Evolutionary conservation across 306 rosid genomes (phyloP).

Genomic region (Vigna unguiculata): DNA sequence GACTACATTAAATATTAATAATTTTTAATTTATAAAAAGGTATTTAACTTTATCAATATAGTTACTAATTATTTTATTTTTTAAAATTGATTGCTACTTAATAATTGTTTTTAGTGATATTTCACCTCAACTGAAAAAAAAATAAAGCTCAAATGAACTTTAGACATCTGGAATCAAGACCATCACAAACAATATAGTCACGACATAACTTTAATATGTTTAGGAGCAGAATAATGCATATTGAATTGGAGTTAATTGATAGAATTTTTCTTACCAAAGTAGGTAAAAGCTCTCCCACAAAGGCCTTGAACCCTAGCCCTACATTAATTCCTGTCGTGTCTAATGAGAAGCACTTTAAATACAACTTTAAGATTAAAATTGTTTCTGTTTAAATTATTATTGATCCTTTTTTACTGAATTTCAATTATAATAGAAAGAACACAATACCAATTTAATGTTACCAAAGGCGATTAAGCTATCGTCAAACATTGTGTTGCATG

Average conservation of each 20-base stretch:
- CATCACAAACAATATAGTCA: neutral
- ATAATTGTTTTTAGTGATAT: too few relatives aligned
- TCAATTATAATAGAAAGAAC: neutral
- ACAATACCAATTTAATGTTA: neutral
- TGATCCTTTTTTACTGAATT: neutral
- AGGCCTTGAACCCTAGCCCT: neutral
- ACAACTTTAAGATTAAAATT: neutral
- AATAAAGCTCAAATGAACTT: neutral
- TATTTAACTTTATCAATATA: too few relatives aligned
- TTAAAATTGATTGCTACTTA: too few relatives aligned
- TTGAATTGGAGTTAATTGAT: neutral
- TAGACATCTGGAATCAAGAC: neutral
- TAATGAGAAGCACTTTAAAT: neutral
- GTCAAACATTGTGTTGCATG: neutral
- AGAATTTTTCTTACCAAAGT: neutral
- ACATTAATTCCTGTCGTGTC: neutral
- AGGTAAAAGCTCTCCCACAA: neutral
- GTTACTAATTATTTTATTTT: too few relatives aligned
- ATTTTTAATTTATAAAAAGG: too few relatives aligned
- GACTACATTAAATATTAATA: too few relatives aligned
- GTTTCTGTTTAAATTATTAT: neutral
- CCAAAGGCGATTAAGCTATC: neutral
- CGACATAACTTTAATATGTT: neutral
- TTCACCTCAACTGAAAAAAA: neutral
- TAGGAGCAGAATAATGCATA: neutral